Conservation (phyloP, 495 filamentous ascomycete species). For the Parathielavia hyrcaniae region DNA sequence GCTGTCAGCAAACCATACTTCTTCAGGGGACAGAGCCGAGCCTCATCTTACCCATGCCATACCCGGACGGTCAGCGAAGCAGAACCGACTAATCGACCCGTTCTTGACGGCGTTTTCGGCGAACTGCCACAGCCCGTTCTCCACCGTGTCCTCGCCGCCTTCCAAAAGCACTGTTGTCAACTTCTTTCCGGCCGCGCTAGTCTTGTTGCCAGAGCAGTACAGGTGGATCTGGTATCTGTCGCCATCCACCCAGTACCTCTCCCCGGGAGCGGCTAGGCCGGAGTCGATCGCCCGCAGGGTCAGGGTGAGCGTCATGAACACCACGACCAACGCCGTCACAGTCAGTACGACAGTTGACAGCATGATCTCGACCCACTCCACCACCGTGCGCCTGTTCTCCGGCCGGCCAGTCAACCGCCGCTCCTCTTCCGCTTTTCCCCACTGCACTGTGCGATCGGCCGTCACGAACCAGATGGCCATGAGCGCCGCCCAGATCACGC, state of each 20-base stretch:
- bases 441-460: constrained; percentile 62
- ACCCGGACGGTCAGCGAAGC: constrained; percentile 92
- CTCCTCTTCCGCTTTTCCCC: constrained; percentile 89
- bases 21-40: neutral
- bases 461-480: constrained; percentile 40
- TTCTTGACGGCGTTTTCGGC: constrained; percentile 58
- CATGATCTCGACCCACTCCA: constrained; percentile 80
- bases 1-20: neutral
- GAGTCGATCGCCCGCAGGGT: constrained; percentile 71
- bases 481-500: constrained; percentile 63
- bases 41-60: constrained; percentile 60
- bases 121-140: constrained; percentile 67
- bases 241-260: constrained; percentile 70
- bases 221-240: constrained; percentile 81
- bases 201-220: constrained; percentile 67
- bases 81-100: constrained; percentile 77
- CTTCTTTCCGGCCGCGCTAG: constrained; percentile 43
- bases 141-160: constrained; percentile 70
- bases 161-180: constrained; percentile 74
- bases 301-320: constrained; percentile 73
- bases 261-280: constrained; percentile 60
- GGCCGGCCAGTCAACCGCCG: constrained; percentile 84
- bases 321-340: constrained; percentile 54
- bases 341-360: constrained; percentile 63
- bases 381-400: constrained; percentile 73